Evolutionary conservation across 2,329 filamentous ascomycete genomes (phyloP).

Genomic region (Rutstroemia sp.): DNA sequence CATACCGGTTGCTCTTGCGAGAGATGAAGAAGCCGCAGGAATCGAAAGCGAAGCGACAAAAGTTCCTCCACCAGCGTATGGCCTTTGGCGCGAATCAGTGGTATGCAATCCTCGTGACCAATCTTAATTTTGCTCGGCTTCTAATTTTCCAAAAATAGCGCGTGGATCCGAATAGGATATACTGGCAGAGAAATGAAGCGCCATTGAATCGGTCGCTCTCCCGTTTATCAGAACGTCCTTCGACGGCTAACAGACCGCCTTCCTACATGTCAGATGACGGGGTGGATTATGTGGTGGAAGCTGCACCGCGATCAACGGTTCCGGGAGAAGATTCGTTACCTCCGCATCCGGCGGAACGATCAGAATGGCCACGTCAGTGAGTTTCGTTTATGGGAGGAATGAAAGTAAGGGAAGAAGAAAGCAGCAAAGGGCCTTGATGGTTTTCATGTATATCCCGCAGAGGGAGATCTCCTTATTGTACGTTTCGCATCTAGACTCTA

Average conservation of each 20-base stretch:
- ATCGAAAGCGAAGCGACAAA: slow-evolving; percentile 48
- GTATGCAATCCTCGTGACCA: slow-evolving; percentile 42
- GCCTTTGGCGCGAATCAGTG: slow-evolving; percentile 76
- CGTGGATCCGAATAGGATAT: slow-evolving; percentile 72
- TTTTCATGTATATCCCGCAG: too few species aligned
- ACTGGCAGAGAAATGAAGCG: slow-evolving; percentile 59
- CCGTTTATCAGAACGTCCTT: slow-evolving; percentile 15
- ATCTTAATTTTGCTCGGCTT: background rate
- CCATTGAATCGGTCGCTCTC: slow-evolving; percentile 15
- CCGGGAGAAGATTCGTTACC: background rate
- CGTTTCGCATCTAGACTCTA: too few species aligned
- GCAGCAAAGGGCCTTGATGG: too few species aligned
- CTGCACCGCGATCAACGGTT: slow-evolving; percentile 48
- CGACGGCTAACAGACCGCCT: slow-evolving; percentile 51
- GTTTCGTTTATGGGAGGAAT: too few species aligned
- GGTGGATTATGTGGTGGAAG: slow-evolving; percentile 63
- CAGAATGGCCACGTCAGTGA: background rate
- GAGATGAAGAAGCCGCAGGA: slow-evolving; percentile 63
- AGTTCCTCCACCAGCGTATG: slow-evolving; percentile 73
- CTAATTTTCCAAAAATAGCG: slow-evolving; percentile 39
- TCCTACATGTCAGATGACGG: slow-evolving; percentile 73
- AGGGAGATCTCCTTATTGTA: too few species aligned
- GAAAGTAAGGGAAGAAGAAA: too few species aligned
- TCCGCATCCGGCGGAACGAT: background rate
- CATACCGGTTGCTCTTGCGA: slow-evolving; percentile 67